Conservation (phyloP, 345 rosid species). For the Arabis alpina region DNA sequence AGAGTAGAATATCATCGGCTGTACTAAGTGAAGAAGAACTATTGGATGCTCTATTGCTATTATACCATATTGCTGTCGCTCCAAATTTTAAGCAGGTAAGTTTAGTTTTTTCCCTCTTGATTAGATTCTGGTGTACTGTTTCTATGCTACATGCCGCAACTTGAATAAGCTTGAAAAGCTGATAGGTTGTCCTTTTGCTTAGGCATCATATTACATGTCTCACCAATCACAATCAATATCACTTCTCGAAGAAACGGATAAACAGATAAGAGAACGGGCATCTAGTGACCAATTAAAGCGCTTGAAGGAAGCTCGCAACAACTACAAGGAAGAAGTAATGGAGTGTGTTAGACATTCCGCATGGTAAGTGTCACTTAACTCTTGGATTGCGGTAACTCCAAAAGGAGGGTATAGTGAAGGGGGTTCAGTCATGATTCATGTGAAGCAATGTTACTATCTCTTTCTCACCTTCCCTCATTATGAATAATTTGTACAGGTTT, state of each 20-base stretch:
- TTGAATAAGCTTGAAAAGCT: slow-evolving; percentile 29
- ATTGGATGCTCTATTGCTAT: slow-evolving; percentile 70
- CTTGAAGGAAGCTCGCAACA: slow-evolving; percentile 90
- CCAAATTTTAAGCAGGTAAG: slow-evolving; percentile 95
- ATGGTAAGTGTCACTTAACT: slow-evolving; percentile 60
- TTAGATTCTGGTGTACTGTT: slow-evolving; percentile 8
- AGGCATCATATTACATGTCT: slow-evolving; percentile 91
- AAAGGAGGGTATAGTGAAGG: slow-evolving; percentile 9
- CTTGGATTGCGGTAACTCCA: slow-evolving; percentile 12
- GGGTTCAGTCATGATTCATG: not conserved
- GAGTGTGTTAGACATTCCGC: slow-evolving; percentile 86
- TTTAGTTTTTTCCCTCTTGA: not conserved
- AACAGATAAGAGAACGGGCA: slow-evolving; percentile 77
- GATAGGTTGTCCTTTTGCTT: slow-evolving; percentile 40
- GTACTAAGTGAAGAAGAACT: slow-evolving; percentile 89
- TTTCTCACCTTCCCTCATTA: slow-evolving; percentile 20
- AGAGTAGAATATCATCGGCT: slow-evolving; percentile 63
- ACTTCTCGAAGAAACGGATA: slow-evolving; percentile 90
- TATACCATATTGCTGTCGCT: slow-evolving; percentile 92
- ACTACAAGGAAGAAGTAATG: slow-evolving; percentile 79
- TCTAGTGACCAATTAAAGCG: slow-evolving; percentile 73
- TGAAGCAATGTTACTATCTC: slow-evolving; percentile 12
- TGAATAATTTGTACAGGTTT: slow-evolving; percentile 59
- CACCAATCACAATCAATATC: slow-evolving; percentile 88
- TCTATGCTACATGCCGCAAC: slow-evolving; percentile 19